A percentile compares a stretch with the other conserved stretches of the same genome.
phyloP scores from a whole-genome alignment of 371 early-diverging fungal species.

The Mycotypha africana region DNA sequence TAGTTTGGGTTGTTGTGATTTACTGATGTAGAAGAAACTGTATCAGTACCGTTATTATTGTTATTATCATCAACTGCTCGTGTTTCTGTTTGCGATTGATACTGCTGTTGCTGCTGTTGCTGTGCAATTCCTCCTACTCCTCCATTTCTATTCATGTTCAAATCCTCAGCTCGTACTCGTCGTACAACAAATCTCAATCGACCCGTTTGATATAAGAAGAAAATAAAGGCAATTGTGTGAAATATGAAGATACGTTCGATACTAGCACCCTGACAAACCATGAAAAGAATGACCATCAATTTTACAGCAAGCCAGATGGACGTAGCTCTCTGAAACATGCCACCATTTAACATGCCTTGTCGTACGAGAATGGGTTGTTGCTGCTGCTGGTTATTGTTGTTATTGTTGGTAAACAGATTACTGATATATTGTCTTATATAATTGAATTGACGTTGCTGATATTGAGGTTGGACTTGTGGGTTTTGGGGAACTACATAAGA shows the following conservation, averaged over 20 bases:
- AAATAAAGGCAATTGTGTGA: constrained; percentile 28
- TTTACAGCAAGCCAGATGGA: constrained; percentile 39
- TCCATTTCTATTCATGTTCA: not conserved
- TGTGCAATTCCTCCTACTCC: not conserved
- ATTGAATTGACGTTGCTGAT: constrained; percentile 1
- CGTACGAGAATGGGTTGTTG: constrained; percentile 1
- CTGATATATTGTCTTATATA: too few relatives aligned
- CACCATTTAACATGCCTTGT: constrained; percentile 10
- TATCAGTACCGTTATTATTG: not conserved
- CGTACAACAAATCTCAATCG: constrained; percentile 34
- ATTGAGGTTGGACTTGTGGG: constrained; percentile 1
- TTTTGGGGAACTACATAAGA: constrained; percentile 1
- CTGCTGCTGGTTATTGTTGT: constrained; percentile 3
- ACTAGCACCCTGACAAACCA: constrained; percentile 40
- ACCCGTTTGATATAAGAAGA: constrained; percentile 43
- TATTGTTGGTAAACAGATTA: not conserved
- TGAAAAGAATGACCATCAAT: constrained; percentile 28
- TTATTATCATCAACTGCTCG: not conserved
- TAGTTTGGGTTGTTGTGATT: too few relatives aligned
- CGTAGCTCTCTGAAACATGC: constrained; percentile 17
- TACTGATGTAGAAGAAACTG: constrained; percentile 1
- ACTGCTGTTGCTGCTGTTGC: not conserved
- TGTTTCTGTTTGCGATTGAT: not conserved
- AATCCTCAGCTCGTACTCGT: constrained; percentile 24
- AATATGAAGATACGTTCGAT: constrained; percentile 32